Base-by-base conservation (phyloP, 306 rosid species). In the Argentina anserina region DNA sequence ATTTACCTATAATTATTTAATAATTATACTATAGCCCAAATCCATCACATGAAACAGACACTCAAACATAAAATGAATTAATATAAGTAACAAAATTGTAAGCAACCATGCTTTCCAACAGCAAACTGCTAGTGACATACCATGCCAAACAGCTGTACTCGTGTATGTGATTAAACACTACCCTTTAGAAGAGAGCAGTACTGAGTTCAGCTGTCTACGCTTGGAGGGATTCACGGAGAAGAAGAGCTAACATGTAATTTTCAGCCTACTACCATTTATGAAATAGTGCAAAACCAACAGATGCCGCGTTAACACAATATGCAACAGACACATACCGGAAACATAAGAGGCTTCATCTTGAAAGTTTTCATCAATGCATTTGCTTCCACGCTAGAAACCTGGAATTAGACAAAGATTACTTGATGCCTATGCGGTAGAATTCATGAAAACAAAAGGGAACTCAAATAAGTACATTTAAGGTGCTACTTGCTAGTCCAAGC, bases 381-480 rank as follows among this genome's bases (percentile, higher is more conserved):
- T 76, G 88, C 97, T 86, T 94, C 98, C 72, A 94, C 96, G 13
- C 87, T 77, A 56, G 92, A 89, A 80, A 91, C 98, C 98, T 94
- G 88, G 58, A 79, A 83, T 81, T 62, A 76, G 58, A 75, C 69
- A 59, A 84, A 15, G 62, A 86, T 70, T 52, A 79, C 29, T 37
- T 74, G 65, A 74, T 50, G 23, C 58, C 49, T 55, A 43, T 47
- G 67, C 60, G 18, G 55, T 59, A 67, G 15, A 12, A 45, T 13
- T n/a, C 23, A 73, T 23, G 47, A 39, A 39, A 71, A 45, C 23
- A 65, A n/a, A 40, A 43, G 14, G 42, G 6, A 23, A 66, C 29
- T 2, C 34, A 26, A 20, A 63, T n/a, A 47, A 53, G 41, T 60
- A 18, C 42, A 52, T 65, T 71, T 40, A 46, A 67, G 50, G 31